Percentiles rank a stretch among this genome's conserved stretches.
Evolutionary conservation across 768 basidiomycete genomes (phyloP).

Genomic region (Macrocybe gigantea): DNA sequence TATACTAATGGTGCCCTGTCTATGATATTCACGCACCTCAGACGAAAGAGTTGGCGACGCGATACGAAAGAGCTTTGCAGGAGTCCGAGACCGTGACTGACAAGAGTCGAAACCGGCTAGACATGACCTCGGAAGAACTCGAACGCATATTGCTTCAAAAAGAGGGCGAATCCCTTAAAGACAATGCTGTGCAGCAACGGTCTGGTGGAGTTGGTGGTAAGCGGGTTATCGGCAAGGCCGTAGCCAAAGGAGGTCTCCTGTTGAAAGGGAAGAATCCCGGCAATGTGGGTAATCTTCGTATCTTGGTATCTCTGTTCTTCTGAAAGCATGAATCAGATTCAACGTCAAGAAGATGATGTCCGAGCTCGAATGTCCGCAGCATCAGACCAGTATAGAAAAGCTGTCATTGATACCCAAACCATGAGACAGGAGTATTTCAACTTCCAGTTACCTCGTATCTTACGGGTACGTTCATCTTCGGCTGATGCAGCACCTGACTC

Average conservation of each 20-base stretch:
- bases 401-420: constrained; percentile 82
- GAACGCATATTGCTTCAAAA: constrained; percentile 90
- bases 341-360: constrained; percentile 93
- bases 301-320: not conserved
- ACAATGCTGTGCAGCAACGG: constrained; percentile 65
- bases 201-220: constrained; percentile 63
- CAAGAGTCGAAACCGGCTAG: constrained; percentile 83
- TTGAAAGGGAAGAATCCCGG: constrained; percentile 92
- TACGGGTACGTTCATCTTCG: constrained; percentile 62
- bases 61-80: constrained; percentile 84
- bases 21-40: constrained; percentile 18
- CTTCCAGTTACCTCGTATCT: constrained; percentile 88
- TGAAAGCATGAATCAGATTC: constrained; percentile 45
- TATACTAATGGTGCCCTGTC: not conserved
- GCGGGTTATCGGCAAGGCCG: constrained; percentile 84
- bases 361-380: constrained; percentile 77
- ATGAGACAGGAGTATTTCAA: constrained; percentile 98
- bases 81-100: constrained; percentile 86
- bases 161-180: constrained; percentile 89
- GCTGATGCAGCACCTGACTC: not conserved
- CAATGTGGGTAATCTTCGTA: constrained; percentile 43
- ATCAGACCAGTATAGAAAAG: constrained; percentile 87
- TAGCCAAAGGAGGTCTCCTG: constrained; percentile 83
- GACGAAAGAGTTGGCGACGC: constrained; percentile 87
- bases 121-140: constrained; percentile 87